Evolutionary conservation across 306 rosid species (phyloP), one percentile per base, ranked within the genome.

Genomic region (Quercus aquifolioides): DNA sequence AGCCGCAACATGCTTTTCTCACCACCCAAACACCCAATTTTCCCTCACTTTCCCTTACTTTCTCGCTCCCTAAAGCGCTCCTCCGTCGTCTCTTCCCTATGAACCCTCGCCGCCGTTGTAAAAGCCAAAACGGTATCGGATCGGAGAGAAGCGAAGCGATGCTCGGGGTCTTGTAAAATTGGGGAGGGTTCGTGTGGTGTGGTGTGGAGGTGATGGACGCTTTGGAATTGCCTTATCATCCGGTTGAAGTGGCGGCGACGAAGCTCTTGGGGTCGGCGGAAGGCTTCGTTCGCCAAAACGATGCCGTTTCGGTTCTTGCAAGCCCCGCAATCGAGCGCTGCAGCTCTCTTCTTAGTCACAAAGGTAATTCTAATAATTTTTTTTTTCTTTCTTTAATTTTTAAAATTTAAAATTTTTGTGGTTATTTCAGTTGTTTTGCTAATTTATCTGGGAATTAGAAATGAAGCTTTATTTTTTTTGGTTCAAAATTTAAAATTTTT

Each of bases 211-310:
- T 65, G 55, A 89, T 92, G 92, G 93, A 90, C 71, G 91, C 93
- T 4, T 76, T 92, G 52, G 92, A 89, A 78, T 88, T 92, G 74
- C 75, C 85, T 77, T 80, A 78, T 38, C 86, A 78, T 46, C 87
- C 92, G 5, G 82, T 85, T 59, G 90, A 83, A 35, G 86, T 88
- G 19, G 80, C 87, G n/a, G 71, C 84, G 67, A 82, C 84, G 3
- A 90, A 88, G 78, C 82, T 92, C 77, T 85, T 89, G 85, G 96
- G 91, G 76, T 81, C 96, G 54, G 92, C 96, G 56, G 94, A 85
- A 81, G 79, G 85, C 55, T 86, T 88, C 46, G 78, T 78, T 63
- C 84, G 87, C 55, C 80, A 80, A 10, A 65, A 80, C 7, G 90
- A 79, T 69, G 80, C 72, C 19, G 78, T 79, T 84, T 76, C 87